These are phyloP conservation scores for Nigrograna mackinnonii DNA, from an alignment of 2,329 filamentous ascomycete species.

Conservation along the genomic window DNA sequence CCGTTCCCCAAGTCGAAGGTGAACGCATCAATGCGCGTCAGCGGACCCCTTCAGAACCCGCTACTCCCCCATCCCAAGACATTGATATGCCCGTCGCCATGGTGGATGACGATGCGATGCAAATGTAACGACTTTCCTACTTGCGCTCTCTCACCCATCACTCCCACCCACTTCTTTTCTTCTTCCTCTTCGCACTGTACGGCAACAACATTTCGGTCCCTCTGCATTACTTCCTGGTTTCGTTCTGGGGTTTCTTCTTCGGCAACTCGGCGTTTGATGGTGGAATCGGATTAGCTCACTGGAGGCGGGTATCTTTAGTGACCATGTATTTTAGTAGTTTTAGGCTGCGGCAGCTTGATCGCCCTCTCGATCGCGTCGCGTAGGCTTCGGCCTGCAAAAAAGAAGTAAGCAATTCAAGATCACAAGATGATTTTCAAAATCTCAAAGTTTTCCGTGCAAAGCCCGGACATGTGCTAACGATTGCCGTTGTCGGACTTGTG, in stretches of 20 bases:
- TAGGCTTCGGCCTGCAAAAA: slow-evolving; percentile 22
- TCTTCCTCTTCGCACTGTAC: slow-evolving; percentile 18
- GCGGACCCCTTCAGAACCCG: slow-evolving; percentile 34
- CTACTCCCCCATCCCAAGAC: slow-evolving; percentile 24
- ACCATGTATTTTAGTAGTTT: slow-evolving; percentile 35
- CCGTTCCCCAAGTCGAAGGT: slow-evolving; percentile 39
- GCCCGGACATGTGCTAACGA: too few species aligned
- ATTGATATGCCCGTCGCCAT: slow-evolving; percentile 19
- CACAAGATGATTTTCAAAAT: too few species aligned
- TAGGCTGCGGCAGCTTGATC: slow-evolving; percentile 39
- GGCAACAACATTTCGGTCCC: slow-evolving; percentile 25
- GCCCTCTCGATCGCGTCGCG: slow-evolving; percentile 34
- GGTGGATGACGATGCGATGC: slow-evolving; percentile 36
- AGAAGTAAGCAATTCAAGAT: slow-evolving; percentile 1
- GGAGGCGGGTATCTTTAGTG: slow-evolving; percentile 22
- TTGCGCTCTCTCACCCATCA: not conserved
- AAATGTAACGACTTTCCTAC: slow-evolving; percentile 27
- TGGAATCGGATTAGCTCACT: slow-evolving; percentile 33
- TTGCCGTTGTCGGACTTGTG: too few species aligned
- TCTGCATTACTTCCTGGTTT: slow-evolving; percentile 19
- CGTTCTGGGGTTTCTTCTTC: slow-evolving; percentile 25
- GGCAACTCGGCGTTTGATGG: slow-evolving; percentile 35
- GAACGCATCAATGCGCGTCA: slow-evolving; percentile 42
- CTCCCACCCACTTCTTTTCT: not conserved
- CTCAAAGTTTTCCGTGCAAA: too few species aligned